Conservation (phyloP, 257 asterid species). For the Nicotiana benthamiana region DNA sequence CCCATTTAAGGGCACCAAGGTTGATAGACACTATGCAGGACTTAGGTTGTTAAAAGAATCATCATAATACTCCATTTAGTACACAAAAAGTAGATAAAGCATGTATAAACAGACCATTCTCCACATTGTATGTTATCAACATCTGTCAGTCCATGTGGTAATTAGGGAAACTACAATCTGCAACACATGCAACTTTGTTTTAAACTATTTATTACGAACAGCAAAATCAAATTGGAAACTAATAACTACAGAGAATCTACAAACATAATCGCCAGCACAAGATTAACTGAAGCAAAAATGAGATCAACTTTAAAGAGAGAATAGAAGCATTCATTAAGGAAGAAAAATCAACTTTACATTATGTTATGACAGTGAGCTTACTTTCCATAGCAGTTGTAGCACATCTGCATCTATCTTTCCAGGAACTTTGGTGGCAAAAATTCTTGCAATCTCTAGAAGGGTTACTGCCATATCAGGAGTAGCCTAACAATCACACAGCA, state of each 20-base stretch:
- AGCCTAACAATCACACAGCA: constrained; percentile 53
- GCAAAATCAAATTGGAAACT: background rate
- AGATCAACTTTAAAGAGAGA: background rate
- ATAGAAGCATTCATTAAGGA: background rate
- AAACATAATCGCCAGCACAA: background rate
- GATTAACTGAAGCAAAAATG: background rate
- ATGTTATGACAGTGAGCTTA: constrained; percentile 28
- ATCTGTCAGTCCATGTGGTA: background rate
- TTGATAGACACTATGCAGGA: background rate
- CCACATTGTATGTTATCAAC: background rate
- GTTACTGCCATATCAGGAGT: constrained; percentile 99
- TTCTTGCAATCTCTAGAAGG: constrained; percentile 94
- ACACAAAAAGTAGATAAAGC: background rate
- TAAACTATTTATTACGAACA: background rate
- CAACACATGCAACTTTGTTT: background rate
- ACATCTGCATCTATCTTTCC: constrained; percentile 99
- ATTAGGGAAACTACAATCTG: background rate
- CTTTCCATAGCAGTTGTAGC: constrained; percentile 97
- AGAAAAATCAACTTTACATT: constrained; percentile 8
- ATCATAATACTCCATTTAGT: background rate
- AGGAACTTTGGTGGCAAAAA: constrained; percentile 97
- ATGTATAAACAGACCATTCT: background rate
- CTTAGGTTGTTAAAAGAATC: background rate
- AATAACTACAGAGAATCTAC: background rate
- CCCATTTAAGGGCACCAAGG: background rate